Base-by-base conservation (phyloP, 2,329 filamentous ascomycete species). In the Hymenoscyphus infarciens region DNA sequence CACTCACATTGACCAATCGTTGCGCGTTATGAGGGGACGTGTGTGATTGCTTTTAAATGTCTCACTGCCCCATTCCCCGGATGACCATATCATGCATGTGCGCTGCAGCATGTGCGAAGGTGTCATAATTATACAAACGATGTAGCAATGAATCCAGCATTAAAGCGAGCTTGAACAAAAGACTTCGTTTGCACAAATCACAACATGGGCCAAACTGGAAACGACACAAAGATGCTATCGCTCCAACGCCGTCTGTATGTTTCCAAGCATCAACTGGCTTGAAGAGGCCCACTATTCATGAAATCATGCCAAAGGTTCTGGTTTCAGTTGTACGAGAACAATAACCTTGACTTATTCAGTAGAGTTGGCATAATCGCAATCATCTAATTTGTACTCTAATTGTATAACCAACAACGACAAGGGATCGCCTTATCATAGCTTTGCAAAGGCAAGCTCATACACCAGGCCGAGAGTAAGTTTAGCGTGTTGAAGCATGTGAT, bases 401-500 rank as follows among this genome's bases (percentile, higher is more conserved):
- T 16, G 35, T 15, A 52, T 22, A 52, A 13, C 45, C 13, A 25
- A 52, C 1, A 22, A 11, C 7, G 19, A 52, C 13, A 13, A 52
- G 10, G 10, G 42, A 11, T 4, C 19, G 7, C 42, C 19, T 16
- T 10, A 29, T 56, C 27, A 55, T 35, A 60, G 63, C 53, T 90
- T 81, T 22, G 90, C 86, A 78, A 91, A 91, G 10, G 87, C 91
- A 64, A 96, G 82, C 79, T 97, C 92, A 71, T 93, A 94, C 4
- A 88, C 91, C 69, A 96, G 82, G 5, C 88, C 90, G 35, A 96
- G 80, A 1, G 91, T 95, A 82, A 97, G 83, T 74, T 87, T 88
- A 25, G 91, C 91, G 76, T 97, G 92, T 78, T 97, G 88, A 38
- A 95, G 81, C 92, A 97, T 96, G 75, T 97, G 92, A 74, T 93